Evolutionary conservation across 2,329 filamentous ascomycete genomes (phyloP).

Genomic region (Hymenoscyphus linearis): DNA sequence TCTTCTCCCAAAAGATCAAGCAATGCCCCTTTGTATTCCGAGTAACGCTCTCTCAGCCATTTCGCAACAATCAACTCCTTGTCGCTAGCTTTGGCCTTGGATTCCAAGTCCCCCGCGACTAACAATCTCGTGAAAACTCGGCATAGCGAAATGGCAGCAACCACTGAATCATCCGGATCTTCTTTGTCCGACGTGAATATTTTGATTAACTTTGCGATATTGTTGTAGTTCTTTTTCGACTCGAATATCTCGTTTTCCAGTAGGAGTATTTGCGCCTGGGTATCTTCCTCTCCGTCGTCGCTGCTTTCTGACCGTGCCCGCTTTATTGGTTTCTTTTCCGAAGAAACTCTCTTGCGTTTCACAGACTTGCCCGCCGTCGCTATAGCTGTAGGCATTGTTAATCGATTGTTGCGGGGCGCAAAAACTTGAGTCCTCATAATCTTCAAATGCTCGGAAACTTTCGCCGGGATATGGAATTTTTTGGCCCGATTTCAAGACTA

Average conservation of each 20-base stretch:
- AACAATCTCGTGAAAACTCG: slow-evolving; percentile 80
- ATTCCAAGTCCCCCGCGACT: slow-evolving; percentile 64
- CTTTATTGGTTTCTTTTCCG: slow-evolving; percentile 41
- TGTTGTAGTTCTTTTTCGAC: slow-evolving; percentile 88
- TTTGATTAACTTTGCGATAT: slow-evolving; percentile 69
- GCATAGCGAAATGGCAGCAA: slow-evolving; percentile 76
- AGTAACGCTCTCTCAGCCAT: slow-evolving; percentile 73
- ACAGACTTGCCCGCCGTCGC: slow-evolving; percentile 12
- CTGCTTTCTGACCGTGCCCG: slow-evolving; percentile 39
- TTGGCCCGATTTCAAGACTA: slow-evolving; percentile 4
- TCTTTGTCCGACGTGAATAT: slow-evolving; percentile 47
- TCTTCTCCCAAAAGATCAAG: slow-evolving; percentile 54
- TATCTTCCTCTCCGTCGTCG: slow-evolving; percentile 50
- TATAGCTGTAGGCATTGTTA: slow-evolving; percentile 27
- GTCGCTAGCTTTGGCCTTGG: slow-evolving; percentile 60
- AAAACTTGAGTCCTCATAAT: background rate
- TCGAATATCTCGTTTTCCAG: slow-evolving; percentile 79
- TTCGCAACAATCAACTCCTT: slow-evolving; percentile 68
- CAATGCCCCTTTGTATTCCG: slow-evolving; percentile 63
- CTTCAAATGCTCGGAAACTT: slow-evolving; percentile 7
- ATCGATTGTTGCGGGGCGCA: slow-evolving; percentile 4
- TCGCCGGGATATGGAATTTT: slow-evolving; percentile 4
- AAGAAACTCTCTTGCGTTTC: slow-evolving; percentile 47
- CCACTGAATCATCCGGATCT: slow-evolving; percentile 51
- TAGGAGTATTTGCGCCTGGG: slow-evolving; percentile 61